Evolutionary conservation across 2,329 filamentous ascomycete species (phyloP).

Genomic region (Talaromyces sp.): DNA sequence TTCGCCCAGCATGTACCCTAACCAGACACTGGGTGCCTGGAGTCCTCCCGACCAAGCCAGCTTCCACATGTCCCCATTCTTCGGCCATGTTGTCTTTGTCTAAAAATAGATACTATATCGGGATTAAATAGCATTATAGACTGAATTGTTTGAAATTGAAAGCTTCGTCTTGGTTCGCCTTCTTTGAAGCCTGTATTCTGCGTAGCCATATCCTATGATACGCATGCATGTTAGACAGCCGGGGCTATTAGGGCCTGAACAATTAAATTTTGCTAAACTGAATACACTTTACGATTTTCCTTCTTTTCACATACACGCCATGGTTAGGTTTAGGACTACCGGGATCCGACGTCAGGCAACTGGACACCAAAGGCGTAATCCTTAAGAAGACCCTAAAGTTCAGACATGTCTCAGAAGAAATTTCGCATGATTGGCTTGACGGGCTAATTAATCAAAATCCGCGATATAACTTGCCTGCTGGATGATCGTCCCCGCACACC

Average conservation of each 20-base stretch:
- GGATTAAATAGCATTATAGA: not conserved
- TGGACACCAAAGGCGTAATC: not conserved
- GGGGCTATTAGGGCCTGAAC: not conserved
- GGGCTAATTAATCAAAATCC: not conserved
- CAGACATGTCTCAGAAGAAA: not conserved
- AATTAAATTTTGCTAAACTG: not conserved
- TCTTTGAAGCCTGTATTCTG: not conserved
- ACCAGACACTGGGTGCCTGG: conserved; percentile 10
- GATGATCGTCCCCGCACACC: not conserved
- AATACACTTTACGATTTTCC: not conserved
- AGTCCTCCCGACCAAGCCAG: conserved; percentile 8
- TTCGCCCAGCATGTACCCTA: conserved; percentile 9
- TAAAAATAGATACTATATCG: not conserved
- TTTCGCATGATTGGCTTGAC: not conserved
- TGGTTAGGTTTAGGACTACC: not conserved
- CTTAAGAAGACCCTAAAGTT: not conserved
- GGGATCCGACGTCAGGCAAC: not conserved
- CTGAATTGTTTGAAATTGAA: not conserved
- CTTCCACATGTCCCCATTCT: conserved; percentile 10
- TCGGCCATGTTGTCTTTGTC: conserved; percentile 7
- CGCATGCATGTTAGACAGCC: not conserved
- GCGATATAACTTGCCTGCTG: not conserved
- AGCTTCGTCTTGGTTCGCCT: not conserved
- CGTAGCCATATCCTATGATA: not conserved
- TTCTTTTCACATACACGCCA: not conserved